Evolutionary conservation across 148 eudicot genomes (phyloP), one percentile per base, ranked within the genome.

Genomic region (Limonium bicolor): DNA sequence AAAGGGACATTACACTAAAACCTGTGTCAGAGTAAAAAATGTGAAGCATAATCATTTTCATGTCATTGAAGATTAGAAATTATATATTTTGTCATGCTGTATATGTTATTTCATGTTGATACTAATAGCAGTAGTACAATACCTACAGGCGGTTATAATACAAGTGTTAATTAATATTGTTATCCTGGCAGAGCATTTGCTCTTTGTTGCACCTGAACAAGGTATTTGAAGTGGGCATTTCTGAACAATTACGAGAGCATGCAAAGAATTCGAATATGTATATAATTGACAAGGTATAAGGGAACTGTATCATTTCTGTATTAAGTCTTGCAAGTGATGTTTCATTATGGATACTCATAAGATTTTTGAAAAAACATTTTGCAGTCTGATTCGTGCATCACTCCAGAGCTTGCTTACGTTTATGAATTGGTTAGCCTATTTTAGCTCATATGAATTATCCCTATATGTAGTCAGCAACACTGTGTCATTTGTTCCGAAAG

Each of bases 401-500:
- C 99, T 23, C 55, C 69, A 19, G 99, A 90, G 61, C 54, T 90
- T 50, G 79, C 82, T 42, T 90, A 78, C 59, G 71, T 90, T 45
- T 78, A 76, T 66, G 99, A 90, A 67, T 61, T 90, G 95, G 99
- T 90, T 44, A 83, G 83, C 54, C 38, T 41, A 43, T n/a, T n/a
- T n/a, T n/a, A n/a, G n/a, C n/a, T n/a, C n/a, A n/a, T n/a, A n/a
- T n/a, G n/a, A n/a, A n/a, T n/a, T n/a, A n/a, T n/a, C n/a, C n/a
- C n/a, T n/a, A n/a, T n/a, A n/a, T n/a, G n/a, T n/a, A n/a, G n/a
- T n/a, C n/a, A n/a, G n/a, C n/a, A n/a, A n/a, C n/a, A n/a, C n/a
- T n/a, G n/a, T n/a, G n/a, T n/a, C n/a, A n/a, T n/a, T n/a, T n/a
- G n/a, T n/a, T n/a, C n/a, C n/a, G n/a, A n/a, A n/a, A n/a, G n/a